Base-by-base conservation (phyloP, 163 green algal genomes). In the Scenedesmus sp. region DNA sequence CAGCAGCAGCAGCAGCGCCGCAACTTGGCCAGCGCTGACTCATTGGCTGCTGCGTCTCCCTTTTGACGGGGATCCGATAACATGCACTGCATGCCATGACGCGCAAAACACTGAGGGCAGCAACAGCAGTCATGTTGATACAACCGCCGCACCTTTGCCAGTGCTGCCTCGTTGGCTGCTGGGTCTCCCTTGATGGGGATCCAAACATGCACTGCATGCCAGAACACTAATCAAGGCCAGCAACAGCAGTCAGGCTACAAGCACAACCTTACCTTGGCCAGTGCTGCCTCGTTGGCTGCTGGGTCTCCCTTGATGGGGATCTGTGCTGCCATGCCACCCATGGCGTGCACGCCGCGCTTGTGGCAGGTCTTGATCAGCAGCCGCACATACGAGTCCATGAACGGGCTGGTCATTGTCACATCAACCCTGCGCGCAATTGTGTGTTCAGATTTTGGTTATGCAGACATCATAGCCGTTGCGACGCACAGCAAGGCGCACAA, bases 331-430 rank as follows among this genome's bases (percentile, higher is more conserved):
- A 99, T 99, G 89, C 97, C 97, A 54, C 97, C 97, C 95, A 99
- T 99, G 57, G 97, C 97, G 92, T 99, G 97, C 86, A 98, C 97
- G 13, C 96, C 96, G 20, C 97, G 94, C 92, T 92, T 94, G 95
- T 99, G 97, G 94, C 97, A 99, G 0, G 97, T 99, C 94, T 97
- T 94, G 95, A 99, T 99, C 67, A 99, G 94, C 92, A 99, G 95
- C 62, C 95, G 93, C 62, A 97, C 97, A 93, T 99, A 99, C 2
- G 96, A 93, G 70, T 96, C 96, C 94, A 99, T 96, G 94, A 98
- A 99, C 88, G 95, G 97, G 87, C 96, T 93, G 20, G 94, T 96
- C 96, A 98, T 98, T 67, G 92, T 94, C 23, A 98, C 96, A n/a
- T 96, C 93, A 1, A 76, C 90, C 64, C 89, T 89, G 89, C 64